These are phyloP conservation scores for Solanum okadae DNA, from an alignment of 257 asterid species.

Conservation along the genomic window DNA sequence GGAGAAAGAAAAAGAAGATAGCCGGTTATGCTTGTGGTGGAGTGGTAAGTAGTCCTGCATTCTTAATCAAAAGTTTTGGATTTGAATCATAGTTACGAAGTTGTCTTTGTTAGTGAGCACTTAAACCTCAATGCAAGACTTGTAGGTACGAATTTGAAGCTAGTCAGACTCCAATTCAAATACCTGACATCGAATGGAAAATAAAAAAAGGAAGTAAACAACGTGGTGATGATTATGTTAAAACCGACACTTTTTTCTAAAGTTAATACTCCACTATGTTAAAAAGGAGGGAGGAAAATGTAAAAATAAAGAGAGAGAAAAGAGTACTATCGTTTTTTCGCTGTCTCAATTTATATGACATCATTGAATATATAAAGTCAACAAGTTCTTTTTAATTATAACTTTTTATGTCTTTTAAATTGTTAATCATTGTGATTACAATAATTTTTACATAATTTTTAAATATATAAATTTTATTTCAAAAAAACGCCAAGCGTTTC, in stretches of 20 bases:
- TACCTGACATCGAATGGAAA: not conserved
- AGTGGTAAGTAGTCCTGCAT: not conserved
- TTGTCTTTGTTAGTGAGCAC: not conserved
- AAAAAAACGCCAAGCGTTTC: not conserved
- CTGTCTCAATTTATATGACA: not conserved
- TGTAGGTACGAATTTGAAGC: not conserved
- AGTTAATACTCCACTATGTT: not conserved
- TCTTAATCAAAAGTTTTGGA: no score
- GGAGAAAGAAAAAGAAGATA: not conserved
- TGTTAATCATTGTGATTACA: rapidly evolving
- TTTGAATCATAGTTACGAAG: no score
- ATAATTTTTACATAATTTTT: not conserved
- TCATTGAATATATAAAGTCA: not conserved
- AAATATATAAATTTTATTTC: not conserved
- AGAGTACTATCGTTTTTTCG: rapidly evolving
- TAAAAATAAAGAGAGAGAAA: not conserved
- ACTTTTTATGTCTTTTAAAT: not conserved
- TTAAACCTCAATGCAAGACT: not conserved
- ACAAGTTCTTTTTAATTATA: no score
- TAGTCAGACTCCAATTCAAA: not conserved
- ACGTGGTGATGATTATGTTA: not conserved
- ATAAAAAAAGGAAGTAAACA: no score
- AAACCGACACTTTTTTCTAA: not conserved
- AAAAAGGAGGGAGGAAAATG: not conserved
- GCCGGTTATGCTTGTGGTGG: rapidly evolving